Evolutionary conservation across 1,139 yeast genomes (phyloP).

Genomic region (Groenewaldozyma sp.): DNA sequence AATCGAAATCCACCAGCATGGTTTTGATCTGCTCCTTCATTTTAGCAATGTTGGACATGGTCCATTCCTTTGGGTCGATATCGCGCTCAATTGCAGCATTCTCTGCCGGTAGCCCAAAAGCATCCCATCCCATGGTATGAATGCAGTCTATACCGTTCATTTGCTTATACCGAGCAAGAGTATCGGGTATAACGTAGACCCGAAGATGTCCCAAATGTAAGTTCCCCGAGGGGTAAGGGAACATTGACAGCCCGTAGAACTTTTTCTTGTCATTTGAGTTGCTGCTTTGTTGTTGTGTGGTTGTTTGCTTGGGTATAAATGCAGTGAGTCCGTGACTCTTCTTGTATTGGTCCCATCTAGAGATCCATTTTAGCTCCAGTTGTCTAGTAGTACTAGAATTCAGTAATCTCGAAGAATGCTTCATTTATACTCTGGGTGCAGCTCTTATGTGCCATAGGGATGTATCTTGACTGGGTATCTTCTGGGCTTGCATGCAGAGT

Average conservation of each 20-base stretch:
- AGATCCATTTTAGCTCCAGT: constrained; percentile 28
- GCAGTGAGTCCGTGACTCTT: constrained; percentile 14
- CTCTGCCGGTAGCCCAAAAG: constrained; percentile 96
- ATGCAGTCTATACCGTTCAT: constrained; percentile 69
- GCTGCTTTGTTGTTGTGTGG: too few species aligned
- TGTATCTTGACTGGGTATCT: too few species aligned
- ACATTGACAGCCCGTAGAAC: constrained; percentile 74
- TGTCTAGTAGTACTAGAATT: constrained; percentile 2
- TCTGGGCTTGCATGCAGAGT: too few species aligned
- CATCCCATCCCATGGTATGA: constrained; percentile 99
- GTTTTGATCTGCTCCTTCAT: constrained; percentile 76
- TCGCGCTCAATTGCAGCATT: constrained; percentile 91
- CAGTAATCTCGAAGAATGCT: too few species aligned
- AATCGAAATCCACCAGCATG: constrained; percentile 84
- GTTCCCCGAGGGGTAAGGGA: constrained; percentile 92
- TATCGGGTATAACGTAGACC: constrained; percentile 86
- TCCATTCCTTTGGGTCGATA: constrained; percentile 76
- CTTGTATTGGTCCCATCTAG: constrained; percentile 21
- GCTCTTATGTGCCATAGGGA: too few species aligned
- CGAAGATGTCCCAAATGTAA: constrained; percentile 90
- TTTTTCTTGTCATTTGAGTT: constrained; percentile 26
- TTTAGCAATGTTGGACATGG: constrained; percentile 58
- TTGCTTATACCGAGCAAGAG: constrained; percentile 66
- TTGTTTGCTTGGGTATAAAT: too few species aligned
- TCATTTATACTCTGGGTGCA: too few species aligned